phyloP scores from a whole-genome alignment of 257 asterid species.

The Solanum virginianum region DNA sequence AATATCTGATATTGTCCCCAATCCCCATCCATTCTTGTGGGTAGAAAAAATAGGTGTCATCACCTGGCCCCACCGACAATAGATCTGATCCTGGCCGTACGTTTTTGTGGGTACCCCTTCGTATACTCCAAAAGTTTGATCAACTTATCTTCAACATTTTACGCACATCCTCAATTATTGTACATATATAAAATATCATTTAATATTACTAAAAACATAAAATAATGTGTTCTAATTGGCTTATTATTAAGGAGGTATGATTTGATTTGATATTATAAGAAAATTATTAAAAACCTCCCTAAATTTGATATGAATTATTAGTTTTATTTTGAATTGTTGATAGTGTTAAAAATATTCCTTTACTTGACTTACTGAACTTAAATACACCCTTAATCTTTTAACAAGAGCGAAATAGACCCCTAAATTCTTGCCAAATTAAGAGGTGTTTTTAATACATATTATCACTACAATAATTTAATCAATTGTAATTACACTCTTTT shows the following conservation, averaged over 20 bases:
- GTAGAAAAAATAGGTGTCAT: neutral
- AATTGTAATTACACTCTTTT: neutral
- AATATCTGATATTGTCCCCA: constrained; percentile 4
- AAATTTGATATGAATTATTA: too few species aligned
- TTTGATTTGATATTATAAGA: too few species aligned
- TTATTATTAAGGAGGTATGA: neutral
- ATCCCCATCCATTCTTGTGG: neutral
- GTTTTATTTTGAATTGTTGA: too few species aligned
- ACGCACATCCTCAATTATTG: neutral
- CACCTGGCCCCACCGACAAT: constrained; percentile 31
- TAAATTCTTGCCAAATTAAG: too few species aligned
- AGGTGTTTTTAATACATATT: neutral
- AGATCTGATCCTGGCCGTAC: constrained; percentile 44
- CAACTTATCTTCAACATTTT: neutral
- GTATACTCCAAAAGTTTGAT: constrained; percentile 12
- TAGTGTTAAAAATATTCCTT: too few species aligned
- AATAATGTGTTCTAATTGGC: neutral
- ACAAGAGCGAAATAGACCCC: too few species aligned
- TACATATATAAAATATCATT: neutral
- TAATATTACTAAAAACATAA: neutral
- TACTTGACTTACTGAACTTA: too few species aligned
- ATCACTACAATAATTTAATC: neutral
- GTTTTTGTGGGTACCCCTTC: constrained; percentile 31
- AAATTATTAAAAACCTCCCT: too few species aligned
- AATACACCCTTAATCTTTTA: too few species aligned